Conservation (phyloP, 225 moss, liverwort and hornwort genomes). For the Antitrichia curtipendula region DNA sequence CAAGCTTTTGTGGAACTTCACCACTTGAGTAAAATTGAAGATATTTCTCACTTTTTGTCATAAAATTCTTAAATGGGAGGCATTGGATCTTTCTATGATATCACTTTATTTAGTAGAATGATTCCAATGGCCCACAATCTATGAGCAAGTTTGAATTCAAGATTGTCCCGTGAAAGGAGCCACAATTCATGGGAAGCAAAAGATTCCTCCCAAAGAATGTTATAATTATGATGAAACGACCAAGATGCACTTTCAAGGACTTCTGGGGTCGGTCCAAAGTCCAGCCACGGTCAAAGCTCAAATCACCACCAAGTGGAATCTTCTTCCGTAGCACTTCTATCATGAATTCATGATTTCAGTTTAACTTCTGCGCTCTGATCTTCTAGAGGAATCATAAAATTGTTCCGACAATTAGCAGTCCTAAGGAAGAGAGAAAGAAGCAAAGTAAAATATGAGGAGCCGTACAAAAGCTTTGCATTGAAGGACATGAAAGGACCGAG, state of each 20-base stretch:
- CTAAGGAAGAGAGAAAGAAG: background rate
- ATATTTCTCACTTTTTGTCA: too few relatives aligned
- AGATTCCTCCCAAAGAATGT: background rate
- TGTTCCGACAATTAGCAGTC: background rate
- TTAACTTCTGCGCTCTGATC: background rate
- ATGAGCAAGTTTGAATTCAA: background rate
- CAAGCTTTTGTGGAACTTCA: background rate
- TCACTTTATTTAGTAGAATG: background rate
- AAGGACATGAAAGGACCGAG: background rate
- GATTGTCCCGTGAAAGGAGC: background rate
- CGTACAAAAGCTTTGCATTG: background rate
- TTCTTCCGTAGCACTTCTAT: background rate
- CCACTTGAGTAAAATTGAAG: background rate
- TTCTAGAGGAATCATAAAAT: background rate
- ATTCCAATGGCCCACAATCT: background rate
- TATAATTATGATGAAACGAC: background rate
- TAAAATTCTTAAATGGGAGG: background rate
- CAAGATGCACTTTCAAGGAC: background rate
- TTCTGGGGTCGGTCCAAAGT: background rate
- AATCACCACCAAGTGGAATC: background rate
- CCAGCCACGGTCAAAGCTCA: background rate
- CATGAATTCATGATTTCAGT: background rate
- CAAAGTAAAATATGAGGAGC: background rate
- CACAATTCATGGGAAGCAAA: background rate
- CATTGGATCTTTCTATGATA: too few relatives aligned